Evolutionary conservation across 345 rosid genomes (phyloP).

Genomic region (Moringa oleifera): DNA sequence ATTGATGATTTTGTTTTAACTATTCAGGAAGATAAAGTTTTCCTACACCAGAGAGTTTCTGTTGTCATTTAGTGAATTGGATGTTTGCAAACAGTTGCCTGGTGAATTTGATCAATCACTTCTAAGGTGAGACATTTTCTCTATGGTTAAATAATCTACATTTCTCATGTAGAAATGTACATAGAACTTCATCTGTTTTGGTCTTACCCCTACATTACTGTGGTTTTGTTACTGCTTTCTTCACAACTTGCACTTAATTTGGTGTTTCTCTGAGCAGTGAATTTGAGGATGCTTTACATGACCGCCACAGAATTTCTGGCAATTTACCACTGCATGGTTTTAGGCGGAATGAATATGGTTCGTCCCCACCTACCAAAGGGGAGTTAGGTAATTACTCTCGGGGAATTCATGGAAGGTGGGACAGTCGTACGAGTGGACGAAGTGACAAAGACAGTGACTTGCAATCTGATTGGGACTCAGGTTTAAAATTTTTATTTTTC

Average conservation of each 20-base stretch:
- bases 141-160: background rate
- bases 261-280: slow-evolving; percentile 38
- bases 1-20: slow-evolving; percentile 14
- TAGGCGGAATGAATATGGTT: slow-evolving; percentile 73
- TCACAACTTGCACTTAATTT: slow-evolving; percentile 4
- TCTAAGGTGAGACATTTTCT: slow-evolving; percentile 40
- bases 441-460: slow-evolving; percentile 72
- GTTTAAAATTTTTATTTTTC: slow-evolving; percentile 26
- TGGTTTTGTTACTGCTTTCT: slow-evolving; percentile 11
- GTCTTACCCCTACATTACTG: slow-evolving; percentile 4
- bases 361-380: slow-evolving; percentile 86
- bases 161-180: background rate
- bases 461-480: slow-evolving; percentile 74
- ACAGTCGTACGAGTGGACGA: slow-evolving; percentile 71
- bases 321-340: slow-evolving; percentile 48
- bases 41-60: slow-evolving; percentile 66
- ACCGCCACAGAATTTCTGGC: slow-evolving; percentile 50
- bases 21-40: slow-evolving; percentile 52
- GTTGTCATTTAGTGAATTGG: slow-evolving; percentile 62
- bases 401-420: slow-evolving; percentile 79
- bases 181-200: slow-evolving; percentile 5
- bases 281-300: slow-evolving; percentile 57
- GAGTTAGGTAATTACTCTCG: slow-evolving; percentile 50
- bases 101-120: slow-evolving; percentile 50
- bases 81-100: slow-evolving; percentile 70